Conservation (phyloP, 1,284 basidiomycete genomes). For the Peniophora sp. region DNA sequence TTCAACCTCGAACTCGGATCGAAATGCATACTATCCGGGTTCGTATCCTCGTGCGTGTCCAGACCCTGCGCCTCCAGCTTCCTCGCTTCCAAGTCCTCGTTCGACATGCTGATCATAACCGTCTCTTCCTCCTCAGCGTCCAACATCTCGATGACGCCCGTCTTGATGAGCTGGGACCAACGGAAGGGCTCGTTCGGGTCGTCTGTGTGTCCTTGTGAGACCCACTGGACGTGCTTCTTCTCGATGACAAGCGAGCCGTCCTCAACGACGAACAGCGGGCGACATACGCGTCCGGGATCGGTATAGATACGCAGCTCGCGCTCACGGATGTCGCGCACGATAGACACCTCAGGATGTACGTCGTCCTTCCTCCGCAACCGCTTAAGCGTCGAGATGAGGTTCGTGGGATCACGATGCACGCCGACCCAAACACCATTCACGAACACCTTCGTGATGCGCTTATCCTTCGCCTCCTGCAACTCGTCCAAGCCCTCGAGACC, state of each 20-base stretch:
- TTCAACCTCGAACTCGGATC: conserved; percentile 88
- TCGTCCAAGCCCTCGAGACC: conserved; percentile 90
- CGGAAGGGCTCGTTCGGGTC: conserved; percentile 61
- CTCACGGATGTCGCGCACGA: conserved; percentile 96
- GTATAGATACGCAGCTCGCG: conserved; percentile 92
- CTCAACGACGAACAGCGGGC: conserved; percentile 96
- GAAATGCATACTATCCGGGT: conserved; percentile 37
- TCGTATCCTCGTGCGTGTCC: conserved; percentile 52
- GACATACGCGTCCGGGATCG: conserved; percentile 93
- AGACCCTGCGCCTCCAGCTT: conserved; percentile 58
- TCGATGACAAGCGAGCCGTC: conserved; percentile 78
- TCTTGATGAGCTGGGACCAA: conserved; percentile 83
- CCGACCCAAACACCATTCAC: conserved; percentile 99
- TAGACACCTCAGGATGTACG: conserved; percentile 92
- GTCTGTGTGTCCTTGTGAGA: conserved; percentile 43
- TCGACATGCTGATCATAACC: conserved; percentile 98
- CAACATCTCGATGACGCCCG: conserved; percentile 88
- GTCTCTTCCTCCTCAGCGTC: conserved; percentile 99
- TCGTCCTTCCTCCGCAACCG: conserved; percentile 91
- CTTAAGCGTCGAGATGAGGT: conserved; percentile 89
- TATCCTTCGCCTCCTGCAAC: conserved; percentile 72
- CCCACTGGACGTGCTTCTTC: conserved; percentile 80
- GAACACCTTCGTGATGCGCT: conserved; percentile 92
- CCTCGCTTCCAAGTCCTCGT: conserved; percentile 88
- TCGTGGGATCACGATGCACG: conserved; percentile 92